Percentiles rank a stretch among this genome's conserved stretches.
Evolutionary conservation across 2,329 filamentous ascomycete species (phyloP).

Genomic region (Aspergillus candidus): DNA sequence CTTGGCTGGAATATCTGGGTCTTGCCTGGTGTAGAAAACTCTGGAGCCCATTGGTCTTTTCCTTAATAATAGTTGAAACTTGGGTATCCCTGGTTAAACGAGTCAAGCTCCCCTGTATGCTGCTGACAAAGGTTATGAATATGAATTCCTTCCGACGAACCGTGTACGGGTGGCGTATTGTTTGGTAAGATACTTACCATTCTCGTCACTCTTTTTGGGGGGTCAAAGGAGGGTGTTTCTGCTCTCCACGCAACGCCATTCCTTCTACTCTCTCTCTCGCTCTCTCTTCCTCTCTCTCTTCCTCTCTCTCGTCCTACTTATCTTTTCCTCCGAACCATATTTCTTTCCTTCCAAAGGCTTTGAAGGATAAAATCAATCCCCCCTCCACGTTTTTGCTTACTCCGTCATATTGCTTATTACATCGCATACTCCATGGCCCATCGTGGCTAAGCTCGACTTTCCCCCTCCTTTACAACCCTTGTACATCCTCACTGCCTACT

Average conservation of each 20-base stretch:
- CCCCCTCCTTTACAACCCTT: slow-evolving; percentile 15
- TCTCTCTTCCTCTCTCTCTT: slow-evolving; percentile 5
- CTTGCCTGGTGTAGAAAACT: too few species aligned
- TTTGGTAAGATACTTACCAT: too few species aligned
- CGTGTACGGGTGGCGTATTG: too few species aligned
- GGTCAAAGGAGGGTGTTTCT: too few species aligned
- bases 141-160: too few species aligned
- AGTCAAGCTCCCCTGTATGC: not conserved
- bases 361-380: not conserved
- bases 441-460: slow-evolving; percentile 10
- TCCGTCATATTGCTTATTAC: slow-evolving; percentile 11
- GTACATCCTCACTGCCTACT: slow-evolving; percentile 13
- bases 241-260: slow-evolving; percentile 6
- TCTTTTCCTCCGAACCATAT: slow-evolving; percentile 6
- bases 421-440: slow-evolving; percentile 13
- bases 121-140: not conserved
- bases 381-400: not conserved
- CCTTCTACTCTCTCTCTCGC: slow-evolving; percentile 8
- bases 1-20: too few species aligned
- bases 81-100: too few species aligned
- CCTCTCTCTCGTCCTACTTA: slow-evolving; percentile 5
- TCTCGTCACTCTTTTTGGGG: too few species aligned
- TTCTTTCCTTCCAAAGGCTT: too few species aligned
- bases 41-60: too few species aligned
- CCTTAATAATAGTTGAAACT: too few species aligned